Percentiles rank a stretch among this genome's conserved stretches.
Conservation (phyloP, 2,329 filamentous ascomycete genomes). For the Colletotrichum sp. region DNA sequence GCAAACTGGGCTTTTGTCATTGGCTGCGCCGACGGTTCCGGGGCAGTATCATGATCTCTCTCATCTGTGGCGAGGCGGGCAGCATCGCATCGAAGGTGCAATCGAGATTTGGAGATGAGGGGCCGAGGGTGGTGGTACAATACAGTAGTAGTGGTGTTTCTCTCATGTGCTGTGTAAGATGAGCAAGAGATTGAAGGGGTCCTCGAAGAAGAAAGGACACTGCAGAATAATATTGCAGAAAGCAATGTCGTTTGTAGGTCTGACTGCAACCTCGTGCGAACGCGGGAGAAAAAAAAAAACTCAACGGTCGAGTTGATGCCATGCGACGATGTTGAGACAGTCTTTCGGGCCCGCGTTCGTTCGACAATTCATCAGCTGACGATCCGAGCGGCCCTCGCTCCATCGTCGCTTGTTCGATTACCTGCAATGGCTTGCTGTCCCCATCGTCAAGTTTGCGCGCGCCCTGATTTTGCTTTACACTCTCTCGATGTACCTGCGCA, state of each 20-base stretch:
- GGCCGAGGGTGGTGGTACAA: background rate
- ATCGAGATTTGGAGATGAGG: conserved; percentile 5
- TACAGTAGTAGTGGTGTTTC: background rate
- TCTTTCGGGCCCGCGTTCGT: background rate
- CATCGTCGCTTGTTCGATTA: background rate
- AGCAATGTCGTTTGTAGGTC: background rate
- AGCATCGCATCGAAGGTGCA: background rate
- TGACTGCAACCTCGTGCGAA: background rate
- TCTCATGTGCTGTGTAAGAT: background rate
- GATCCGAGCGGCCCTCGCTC: background rate
- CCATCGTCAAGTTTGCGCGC: background rate
- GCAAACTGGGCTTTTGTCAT: background rate
- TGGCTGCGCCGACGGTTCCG: background rate
- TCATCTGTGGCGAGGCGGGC: background rate
- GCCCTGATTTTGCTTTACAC: background rate
- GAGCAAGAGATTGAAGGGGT: background rate
- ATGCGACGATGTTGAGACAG: conserved; percentile 1
- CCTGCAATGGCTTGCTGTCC: background rate
- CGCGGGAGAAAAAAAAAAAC: too few relatives aligned
- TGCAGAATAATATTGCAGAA: background rate
- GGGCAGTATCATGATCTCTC: background rate
- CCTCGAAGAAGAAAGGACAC: background rate
- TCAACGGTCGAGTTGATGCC: background rate
- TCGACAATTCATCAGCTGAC: conserved; percentile 4
- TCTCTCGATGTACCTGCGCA: background rate